Conservation (phyloP, 345 rosid species). For the Toxicodendron radicans region DNA sequence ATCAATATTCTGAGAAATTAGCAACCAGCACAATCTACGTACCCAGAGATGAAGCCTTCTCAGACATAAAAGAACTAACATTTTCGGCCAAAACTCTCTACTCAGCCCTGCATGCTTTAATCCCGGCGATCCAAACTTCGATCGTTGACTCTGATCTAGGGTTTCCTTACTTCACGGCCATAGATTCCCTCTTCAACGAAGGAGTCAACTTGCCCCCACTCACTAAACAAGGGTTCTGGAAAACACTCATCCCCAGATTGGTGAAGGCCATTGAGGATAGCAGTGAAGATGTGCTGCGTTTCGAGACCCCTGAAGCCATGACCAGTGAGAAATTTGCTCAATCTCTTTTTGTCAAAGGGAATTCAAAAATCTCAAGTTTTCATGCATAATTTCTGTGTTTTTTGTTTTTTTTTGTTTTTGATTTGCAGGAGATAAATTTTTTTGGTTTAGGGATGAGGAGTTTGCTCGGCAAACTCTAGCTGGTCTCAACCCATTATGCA, state of each 20-base stretch:
- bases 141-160: slow-evolving; percentile 40
- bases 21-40: slow-evolving; percentile 44
- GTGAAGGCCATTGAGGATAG: slow-evolving; percentile 40
- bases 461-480: slow-evolving; percentile 75
- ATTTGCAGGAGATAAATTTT: slow-evolving; percentile 62
- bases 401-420: not conserved
- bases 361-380: too few species aligned
- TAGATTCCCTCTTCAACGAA: slow-evolving; percentile 59
- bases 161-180: slow-evolving; percentile 64
- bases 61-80: slow-evolving; percentile 44
- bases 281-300: slow-evolving; percentile 47
- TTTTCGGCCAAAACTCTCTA: slow-evolving; percentile 60
- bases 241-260: slow-evolving; percentile 52
- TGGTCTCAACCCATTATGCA: slow-evolving; percentile 68
- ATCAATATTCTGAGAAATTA: slow-evolving; percentile 47
- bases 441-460: slow-evolving; percentile 81
- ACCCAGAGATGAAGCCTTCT: slow-evolving; percentile 77
- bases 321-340: slow-evolving; percentile 30
- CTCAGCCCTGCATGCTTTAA: slow-evolving; percentile 53
- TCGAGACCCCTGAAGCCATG: slow-evolving; percentile 52
- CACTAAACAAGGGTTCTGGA: slow-evolving; percentile 34
- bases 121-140: slow-evolving; percentile 48
- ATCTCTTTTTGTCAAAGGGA: not conserved
- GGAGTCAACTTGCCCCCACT: slow-evolving; percentile 45
- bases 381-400: not conserved